Percentiles rank a stretch among this genome's conserved stretches.
These are phyloP conservation scores for Pichia sp. DNA, from an alignment of 1,139 yeast species.

Conservation along the genomic window DNA sequence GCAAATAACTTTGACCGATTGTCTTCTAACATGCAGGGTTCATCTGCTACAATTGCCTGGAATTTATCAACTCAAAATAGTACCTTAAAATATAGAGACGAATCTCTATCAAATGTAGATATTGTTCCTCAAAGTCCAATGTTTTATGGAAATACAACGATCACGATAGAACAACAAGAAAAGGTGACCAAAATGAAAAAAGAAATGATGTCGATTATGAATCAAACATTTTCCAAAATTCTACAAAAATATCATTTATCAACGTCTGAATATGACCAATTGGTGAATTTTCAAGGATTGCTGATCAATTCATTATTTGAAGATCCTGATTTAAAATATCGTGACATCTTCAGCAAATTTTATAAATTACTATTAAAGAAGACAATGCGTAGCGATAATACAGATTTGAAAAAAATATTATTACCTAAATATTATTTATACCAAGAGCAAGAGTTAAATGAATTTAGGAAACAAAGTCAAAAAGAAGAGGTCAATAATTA, in stretches of 20 bases:
- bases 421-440: conserved; percentile 21
- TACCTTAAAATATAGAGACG: conserved; percentile 10
- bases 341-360: conserved; percentile 26
- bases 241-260: conserved; percentile 26
- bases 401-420: conserved; percentile 22
- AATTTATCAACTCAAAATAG: conserved; percentile 8
- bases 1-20: neutral
- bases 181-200: conserved; percentile 17
- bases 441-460: conserved; percentile 8
- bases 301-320: conserved; percentile 24
- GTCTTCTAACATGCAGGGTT: neutral
- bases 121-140: conserved; percentile 19
- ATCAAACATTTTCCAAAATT: conserved; percentile 29
- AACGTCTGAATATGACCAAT: conserved; percentile 29
- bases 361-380: conserved; percentile 26
- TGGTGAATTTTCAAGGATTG: conserved; percentile 27
- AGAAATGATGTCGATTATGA: conserved; percentile 26
- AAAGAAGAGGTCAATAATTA: conserved; percentile 14
- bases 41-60: conserved; percentile 8
- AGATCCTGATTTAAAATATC: conserved; percentile 23
- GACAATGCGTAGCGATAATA: conserved; percentile 27
- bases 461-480: conserved; percentile 1
- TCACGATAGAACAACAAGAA: conserved; percentile 10
- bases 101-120: conserved; percentile 7
- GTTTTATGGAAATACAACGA: neutral